phyloP scores from a whole-genome alignment of 208 protist genomes.

The Leishmania amazonensis region DNA sequence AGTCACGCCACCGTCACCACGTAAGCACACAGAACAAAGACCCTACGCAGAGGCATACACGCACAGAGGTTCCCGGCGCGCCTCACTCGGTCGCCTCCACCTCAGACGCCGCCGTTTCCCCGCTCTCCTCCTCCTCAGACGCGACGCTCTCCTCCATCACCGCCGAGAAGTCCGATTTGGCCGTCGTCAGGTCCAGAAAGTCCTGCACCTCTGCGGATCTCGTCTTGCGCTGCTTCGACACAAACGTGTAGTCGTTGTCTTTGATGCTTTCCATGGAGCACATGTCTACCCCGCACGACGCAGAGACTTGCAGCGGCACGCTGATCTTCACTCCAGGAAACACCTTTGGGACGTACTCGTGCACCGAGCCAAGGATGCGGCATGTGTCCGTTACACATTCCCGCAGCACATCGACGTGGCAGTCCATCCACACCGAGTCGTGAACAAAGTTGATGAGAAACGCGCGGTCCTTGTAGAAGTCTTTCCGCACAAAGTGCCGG shows the following conservation, averaged over 20 bases:
- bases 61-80: neutral
- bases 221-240: conserved; percentile 28
- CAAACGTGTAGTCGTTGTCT: conserved; percentile 46
- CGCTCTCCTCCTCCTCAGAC: conserved; percentile 4
- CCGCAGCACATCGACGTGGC: conserved; percentile 76
- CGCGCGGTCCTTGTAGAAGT: conserved; percentile 71
- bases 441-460: conserved; percentile 90
- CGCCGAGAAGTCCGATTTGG: conserved; percentile 21
- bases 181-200: conserved; percentile 22
- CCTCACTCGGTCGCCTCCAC: neutral
- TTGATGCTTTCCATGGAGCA: conserved; percentile 67
- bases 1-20: neutral
- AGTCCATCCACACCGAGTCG: conserved; percentile 92
- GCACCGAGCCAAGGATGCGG: conserved; percentile 57
- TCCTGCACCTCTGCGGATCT: conserved; percentile 21
- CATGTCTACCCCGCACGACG: conserved; percentile 81
- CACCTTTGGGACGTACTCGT: conserved; percentile 70
- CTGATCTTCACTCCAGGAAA: conserved; percentile 76
- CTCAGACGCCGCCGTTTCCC: neutral
- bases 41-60: neutral
- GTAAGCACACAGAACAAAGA: neutral
- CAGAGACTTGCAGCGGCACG: conserved; percentile 71
- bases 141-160: conserved; percentile 18
- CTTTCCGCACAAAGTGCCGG: conserved; percentile 62
- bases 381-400: conserved; percentile 69